These are phyloP conservation scores for Purpureocillium lavendulum DNA, from an alignment of 2,329 filamentous ascomycete species.

Conservation along the genomic window DNA sequence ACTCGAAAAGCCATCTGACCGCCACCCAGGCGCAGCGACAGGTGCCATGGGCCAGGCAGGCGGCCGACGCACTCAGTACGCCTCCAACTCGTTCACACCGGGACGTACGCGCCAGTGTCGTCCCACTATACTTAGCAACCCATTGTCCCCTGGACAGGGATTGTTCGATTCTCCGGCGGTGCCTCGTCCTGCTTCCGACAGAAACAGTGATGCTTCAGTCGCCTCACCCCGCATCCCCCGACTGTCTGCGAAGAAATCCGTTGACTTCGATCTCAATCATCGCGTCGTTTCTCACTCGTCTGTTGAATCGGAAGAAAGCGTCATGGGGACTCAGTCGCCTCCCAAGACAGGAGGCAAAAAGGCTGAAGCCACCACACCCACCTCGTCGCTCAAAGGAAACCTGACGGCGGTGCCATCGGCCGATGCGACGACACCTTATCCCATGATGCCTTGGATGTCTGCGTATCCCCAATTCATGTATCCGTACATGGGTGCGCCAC, in stretches of 20 bases:
- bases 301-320: not conserved
- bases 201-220: no score
- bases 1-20: conserved; percentile 1
- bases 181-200: not conserved
- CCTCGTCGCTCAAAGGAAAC: not conserved
- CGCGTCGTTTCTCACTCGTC: not conserved
- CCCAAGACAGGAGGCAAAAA: conserved; percentile 2
- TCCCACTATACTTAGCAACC: conserved; percentile 6
- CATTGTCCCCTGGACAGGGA: conserved; percentile 1
- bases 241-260: conserved; percentile 5
- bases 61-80: not conserved
- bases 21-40: not conserved
- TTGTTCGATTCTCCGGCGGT: conserved; percentile 3
- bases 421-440: not conserved
- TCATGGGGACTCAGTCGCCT: not conserved
- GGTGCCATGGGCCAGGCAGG: not conserved
- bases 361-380: not conserved
- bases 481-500: conserved; percentile 10
- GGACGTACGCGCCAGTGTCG: conserved; percentile 5
- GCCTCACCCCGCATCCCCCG: no score
- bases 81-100: conserved; percentile 5
- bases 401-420: no score
- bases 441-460: conserved; percentile 11
- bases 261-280: conserved; percentile 6
- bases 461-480: conserved; percentile 8